Evolutionary conservation across 345 rosid species (phyloP), one percentile per base, ranked within the genome.

Genomic region (Excoecaria cochinchinensis): DNA sequence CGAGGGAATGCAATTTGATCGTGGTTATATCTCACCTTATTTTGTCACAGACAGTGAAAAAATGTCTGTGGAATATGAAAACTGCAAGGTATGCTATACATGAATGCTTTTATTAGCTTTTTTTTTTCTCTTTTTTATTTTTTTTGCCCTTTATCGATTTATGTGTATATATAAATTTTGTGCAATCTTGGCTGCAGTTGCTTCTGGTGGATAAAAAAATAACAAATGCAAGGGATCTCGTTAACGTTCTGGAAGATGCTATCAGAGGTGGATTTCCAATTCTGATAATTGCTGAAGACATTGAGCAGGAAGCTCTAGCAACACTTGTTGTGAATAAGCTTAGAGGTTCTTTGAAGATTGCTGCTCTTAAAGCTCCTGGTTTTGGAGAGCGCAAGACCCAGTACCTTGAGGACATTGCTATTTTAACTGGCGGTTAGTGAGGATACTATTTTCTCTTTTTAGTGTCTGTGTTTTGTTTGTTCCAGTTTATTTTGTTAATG

Each of bases 1-100:
- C 47, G 99, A 96, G 83, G 99, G 99, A 77, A 96, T 93, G 99
- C 99, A 96, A 71, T 96, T 96, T 80, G 99, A 96, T 39, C 97
- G 98, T 10, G 99, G 99, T 74, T 96, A 96, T 70, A 92, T 93
- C 77, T 96, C 99, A 39, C 99, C 99, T 21, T 96, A 93, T 86
- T 96, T 96, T 63, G 98, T 96, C 11, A 96, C 98, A 1, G 98
- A 96, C 74, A 84, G 97, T 47, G 98, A 96, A 86, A 96, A 93
- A 86, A 96, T 96, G 99, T 56, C 99, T 3, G 99, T 92, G 72
- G 99, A 96, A 78, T 96, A 44, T 67, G 99, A 96, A 57, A 93
- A 93, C 75, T 96, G 97, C 94, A 96, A 96, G 98, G 99, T 95
- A 74, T 72, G 15, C 8, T 11, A 36, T 59, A 16, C 25, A 24